phyloP scores from a whole-genome alignment of 2,329 filamentous ascomycete species.

The Tympanopsis confertula region DNA sequence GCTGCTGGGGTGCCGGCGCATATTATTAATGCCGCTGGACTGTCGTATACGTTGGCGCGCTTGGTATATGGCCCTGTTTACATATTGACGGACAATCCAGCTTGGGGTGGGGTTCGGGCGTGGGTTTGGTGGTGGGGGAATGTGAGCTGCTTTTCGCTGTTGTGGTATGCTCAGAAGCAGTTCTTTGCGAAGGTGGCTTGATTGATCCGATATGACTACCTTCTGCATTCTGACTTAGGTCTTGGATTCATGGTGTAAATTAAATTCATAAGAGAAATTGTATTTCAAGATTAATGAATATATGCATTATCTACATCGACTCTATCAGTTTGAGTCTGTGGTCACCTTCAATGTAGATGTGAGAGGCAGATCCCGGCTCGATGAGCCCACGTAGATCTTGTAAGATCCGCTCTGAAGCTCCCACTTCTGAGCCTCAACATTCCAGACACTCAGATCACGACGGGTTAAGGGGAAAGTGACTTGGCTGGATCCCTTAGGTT shows the following conservation, averaged over 20 bases:
- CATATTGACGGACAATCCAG: conserved; percentile 20
- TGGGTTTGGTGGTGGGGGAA: conserved; percentile 30
- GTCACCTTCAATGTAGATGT: conserved; percentile 23
- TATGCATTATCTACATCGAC: too few species aligned
- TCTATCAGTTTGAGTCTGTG: too few species aligned
- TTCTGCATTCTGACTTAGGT: too few species aligned
- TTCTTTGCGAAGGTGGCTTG: too few species aligned
- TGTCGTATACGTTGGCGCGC: conserved; percentile 26
- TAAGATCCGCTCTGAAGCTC: conserved; percentile 30
- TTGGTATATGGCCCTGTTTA: conserved; percentile 26
- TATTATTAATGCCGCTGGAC: conserved; percentile 22
- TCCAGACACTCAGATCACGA: conserved; percentile 55
- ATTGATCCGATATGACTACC: too few species aligned
- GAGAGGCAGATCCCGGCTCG: conserved; percentile 3
- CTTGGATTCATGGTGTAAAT: too few species aligned
- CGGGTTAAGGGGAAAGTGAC: conserved; percentile 40
- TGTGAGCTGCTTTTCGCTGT: conserved; percentile 22
- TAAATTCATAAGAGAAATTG: too few species aligned
- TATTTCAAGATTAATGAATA: too few species aligned
- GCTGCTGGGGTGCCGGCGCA: conserved; percentile 20
- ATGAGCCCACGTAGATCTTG: conserved; percentile 24
- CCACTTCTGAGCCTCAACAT: conserved; percentile 47
- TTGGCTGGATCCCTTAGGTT: conserved; percentile 27
- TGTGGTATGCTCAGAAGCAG: conserved; percentile 16
- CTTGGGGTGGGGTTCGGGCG: conserved; percentile 20